phyloP scores from a whole-genome alignment of 2,329 filamentous ascomycete species.

The Emmonsiellopsis sp. region DNA sequence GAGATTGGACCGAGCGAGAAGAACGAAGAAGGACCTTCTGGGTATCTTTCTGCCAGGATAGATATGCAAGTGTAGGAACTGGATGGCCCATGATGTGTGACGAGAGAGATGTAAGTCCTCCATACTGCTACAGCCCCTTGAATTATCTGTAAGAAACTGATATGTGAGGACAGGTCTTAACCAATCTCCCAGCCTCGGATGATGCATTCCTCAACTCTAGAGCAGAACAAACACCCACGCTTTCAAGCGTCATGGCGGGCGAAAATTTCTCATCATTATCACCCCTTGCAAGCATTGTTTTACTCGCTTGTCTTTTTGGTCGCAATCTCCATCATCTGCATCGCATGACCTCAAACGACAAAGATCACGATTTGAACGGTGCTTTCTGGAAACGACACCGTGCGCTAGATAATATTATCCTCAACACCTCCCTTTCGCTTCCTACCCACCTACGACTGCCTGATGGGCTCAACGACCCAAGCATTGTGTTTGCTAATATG shows the following conservation, averaged over 20 bases:
- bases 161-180: slow-evolving; percentile 51
- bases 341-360: slow-evolving; percentile 70
- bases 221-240: slow-evolving; percentile 59
- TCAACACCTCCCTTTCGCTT: slow-evolving; percentile 77
- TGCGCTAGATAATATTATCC: slow-evolving; percentile 76
- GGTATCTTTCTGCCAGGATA: slow-evolving; percentile 83
- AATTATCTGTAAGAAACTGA: neutral
- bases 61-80: slow-evolving; percentile 90
- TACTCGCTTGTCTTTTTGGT: slow-evolving; percentile 85
- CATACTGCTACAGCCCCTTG: neutral
- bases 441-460: slow-evolving; percentile 74
- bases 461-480: slow-evolving; percentile 62
- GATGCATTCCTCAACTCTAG: slow-evolving; percentile 75
- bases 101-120: slow-evolving; percentile 58
- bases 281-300: slow-evolving; percentile 66
- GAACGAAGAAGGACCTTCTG: slow-evolving; percentile 89
- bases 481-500: slow-evolving; percentile 92
- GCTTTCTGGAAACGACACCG: slow-evolving; percentile 94
- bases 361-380: slow-evolving; percentile 79
- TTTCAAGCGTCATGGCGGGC: slow-evolving; percentile 48
- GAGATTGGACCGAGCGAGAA: slow-evolving; percentile 90
- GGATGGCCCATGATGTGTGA: slow-evolving; percentile 96
- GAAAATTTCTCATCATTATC: slow-evolving; percentile 66
- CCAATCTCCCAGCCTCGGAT: slow-evolving; percentile 73
- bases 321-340: slow-evolving; percentile 87